Conservation (phyloP, 805 yeast species). For the Kodamaea jinghongensis region DNA sequence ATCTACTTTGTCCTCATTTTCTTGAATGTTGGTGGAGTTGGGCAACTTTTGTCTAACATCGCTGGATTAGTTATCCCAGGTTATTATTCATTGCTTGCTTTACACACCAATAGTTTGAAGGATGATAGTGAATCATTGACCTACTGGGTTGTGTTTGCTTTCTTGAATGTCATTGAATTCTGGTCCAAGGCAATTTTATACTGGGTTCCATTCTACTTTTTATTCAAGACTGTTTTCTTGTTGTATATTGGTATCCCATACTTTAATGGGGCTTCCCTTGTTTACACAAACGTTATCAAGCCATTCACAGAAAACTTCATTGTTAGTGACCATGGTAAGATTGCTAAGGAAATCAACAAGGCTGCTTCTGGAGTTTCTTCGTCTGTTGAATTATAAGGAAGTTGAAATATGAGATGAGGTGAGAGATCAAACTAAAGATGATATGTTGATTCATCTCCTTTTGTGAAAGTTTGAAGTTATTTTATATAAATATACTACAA, state of each 20-base stretch:
- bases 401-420: no score
- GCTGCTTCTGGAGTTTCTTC: slow-evolving; percentile 46
- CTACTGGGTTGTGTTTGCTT: slow-evolving; percentile 98
- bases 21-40: slow-evolving; percentile 90
- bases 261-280: slow-evolving; percentile 77
- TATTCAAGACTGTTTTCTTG: slow-evolving; percentile 85
- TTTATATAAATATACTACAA: no score
- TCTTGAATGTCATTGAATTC: slow-evolving; percentile 87
- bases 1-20: slow-evolving; percentile 76
- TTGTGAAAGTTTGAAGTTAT: no score
- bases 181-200: slow-evolving; percentile 91
- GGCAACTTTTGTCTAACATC: slow-evolving; percentile 88
- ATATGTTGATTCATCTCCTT: no score
- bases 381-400: slow-evolving; percentile 20
- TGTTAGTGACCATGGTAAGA: slow-evolving; percentile 16
- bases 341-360: slow-evolving; percentile 46
- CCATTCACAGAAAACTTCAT: slow-evolving; percentile 57
- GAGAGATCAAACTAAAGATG: no score
- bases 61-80: slow-evolving; percentile 92
- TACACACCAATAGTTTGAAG: slow-evolving; percentile 60
- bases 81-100: slow-evolving; percentile 80
- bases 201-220: slow-evolving; percentile 96
- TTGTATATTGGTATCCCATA: slow-evolving; percentile 86
- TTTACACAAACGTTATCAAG: slow-evolving; percentile 62
- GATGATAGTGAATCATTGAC: slow-evolving; percentile 91